Base-by-base conservation (phyloP, 75 land plant species). In the Ceratopteris richardii region DNA sequence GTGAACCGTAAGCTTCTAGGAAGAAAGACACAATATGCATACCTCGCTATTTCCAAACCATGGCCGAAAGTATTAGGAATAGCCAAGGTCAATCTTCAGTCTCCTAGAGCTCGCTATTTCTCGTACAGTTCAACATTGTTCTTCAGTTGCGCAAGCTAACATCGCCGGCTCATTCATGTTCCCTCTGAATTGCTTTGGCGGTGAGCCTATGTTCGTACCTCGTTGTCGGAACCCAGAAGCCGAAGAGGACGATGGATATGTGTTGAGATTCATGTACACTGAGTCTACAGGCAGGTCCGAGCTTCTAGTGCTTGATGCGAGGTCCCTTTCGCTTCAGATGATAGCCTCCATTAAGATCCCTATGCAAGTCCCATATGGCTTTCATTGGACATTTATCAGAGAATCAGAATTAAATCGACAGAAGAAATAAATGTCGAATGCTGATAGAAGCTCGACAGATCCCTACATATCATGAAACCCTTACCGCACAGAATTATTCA, bases 31-130 rank as follows among this genome's bases (percentile, higher is more conserved):
- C 66, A 71, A 50, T 88, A 30, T 70, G 80, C 73, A 0, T 88
- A 80, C 56, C 58, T 85, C 23, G 82, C 94, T 17, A 66, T 85
- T 0, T 73, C 79, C 0, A 86, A 80, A 60, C 94, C 94, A 25
- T 88, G 94, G 94, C 94, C 94, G 0, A 82, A 60, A 54, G 63
- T 63, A 7, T 81, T 80, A 0, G 94, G 94, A 1, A 66, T 88
- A 13, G 94, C 83, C 0, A 88, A 90, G 70, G 85, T 91, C 12
- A 83, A 91, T 31, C 37, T 33, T 33, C 53, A 86, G 33, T 59
- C 27, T n/a, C 20, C 59, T 1, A 17, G n/a, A n/a, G n/a, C n/a
- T n/a, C n/a, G n/a, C n/a, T n/a, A n/a, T n/a, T n/a, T n/a, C n/a
- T n/a, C n/a, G n/a, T n/a, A n/a, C n/a, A n/a, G n/a, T n/a, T n/a